Percentiles rank a stretch among this genome's conserved stretches.
Conservation (phyloP, 192 early-diverging fungal genomes). For the Gamsiella multidivaricata region DNA sequence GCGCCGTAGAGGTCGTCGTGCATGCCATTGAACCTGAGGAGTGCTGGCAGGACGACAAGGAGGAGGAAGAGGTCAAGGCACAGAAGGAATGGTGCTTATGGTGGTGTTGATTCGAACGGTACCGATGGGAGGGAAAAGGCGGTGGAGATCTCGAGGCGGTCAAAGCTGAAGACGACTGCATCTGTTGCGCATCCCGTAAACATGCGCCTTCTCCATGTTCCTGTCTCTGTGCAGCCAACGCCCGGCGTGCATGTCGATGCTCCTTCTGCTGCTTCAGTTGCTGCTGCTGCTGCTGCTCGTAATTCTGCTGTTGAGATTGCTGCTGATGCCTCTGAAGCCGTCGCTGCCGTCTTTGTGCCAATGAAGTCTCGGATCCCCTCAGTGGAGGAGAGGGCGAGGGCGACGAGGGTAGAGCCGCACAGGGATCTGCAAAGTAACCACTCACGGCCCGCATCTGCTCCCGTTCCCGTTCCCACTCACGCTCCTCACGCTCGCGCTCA, state of each 20-base stretch:
- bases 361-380: not conserved
- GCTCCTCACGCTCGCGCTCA: not conserved
- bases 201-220: slow-evolving; percentile 4
- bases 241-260: not conserved
- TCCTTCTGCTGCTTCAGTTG: not conserved
- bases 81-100: not conserved
- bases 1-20: not conserved
- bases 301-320: not conserved
- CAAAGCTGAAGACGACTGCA: not conserved
- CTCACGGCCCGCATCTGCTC: not conserved
- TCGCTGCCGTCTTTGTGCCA: not conserved
- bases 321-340: not conserved
- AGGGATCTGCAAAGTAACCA: slow-evolving; percentile 1
- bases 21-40: slow-evolving; percentile 7
- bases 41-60: not conserved
- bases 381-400: slow-evolving; percentile 17
- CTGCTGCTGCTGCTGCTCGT: not conserved
- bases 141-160: slow-evolving; percentile 1
- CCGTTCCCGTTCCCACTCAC: too few relatives aligned
- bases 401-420: slow-evolving; percentile 8
- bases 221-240: slow-evolving; percentile 7
- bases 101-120: not conserved
- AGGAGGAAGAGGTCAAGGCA: not conserved
- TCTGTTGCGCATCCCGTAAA: not conserved
- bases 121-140: not conserved